Conservation (phyloP, 1,284 basidiomycete genomes). For the Phellopilus nigrolimitatus region DNA sequence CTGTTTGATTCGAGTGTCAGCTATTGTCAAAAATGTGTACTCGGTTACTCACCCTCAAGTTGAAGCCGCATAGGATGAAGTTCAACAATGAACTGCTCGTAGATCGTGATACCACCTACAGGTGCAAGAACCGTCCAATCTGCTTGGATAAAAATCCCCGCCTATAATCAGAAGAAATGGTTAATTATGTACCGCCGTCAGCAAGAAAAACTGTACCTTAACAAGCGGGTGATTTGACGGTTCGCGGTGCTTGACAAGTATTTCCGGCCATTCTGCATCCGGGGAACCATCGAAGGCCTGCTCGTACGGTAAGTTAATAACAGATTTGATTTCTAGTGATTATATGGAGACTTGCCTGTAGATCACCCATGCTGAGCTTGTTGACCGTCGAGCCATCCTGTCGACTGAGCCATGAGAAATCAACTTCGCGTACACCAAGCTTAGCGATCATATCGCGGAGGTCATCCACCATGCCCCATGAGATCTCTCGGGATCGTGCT, state of each 20-base stretch:
- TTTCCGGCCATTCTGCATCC: constrained; percentile 85
- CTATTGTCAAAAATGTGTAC: neutral
- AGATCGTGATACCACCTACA: constrained; percentile 91
- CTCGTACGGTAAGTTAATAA: neutral
- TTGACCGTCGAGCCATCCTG: constrained; percentile 88
- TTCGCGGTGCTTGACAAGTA: constrained; percentile 58
- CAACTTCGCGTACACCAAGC: constrained; percentile 74
- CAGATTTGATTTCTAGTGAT: neutral
- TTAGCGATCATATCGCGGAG: constrained; percentile 77
- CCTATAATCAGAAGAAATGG: constrained; percentile 34
- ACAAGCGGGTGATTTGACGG: constrained; percentile 60
- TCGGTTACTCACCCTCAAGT: constrained; percentile 45
- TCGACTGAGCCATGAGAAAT: constrained; percentile 83
- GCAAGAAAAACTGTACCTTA: constrained; percentile 43
- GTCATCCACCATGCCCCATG: constrained; percentile 90
- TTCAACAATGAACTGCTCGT: constrained; percentile 78
- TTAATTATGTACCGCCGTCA: constrained; percentile 1
- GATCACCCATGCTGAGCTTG: constrained; percentile 70
- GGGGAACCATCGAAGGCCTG: constrained; percentile 86
- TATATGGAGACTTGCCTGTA: constrained; percentile 32
- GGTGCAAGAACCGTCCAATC: constrained; percentile 83
- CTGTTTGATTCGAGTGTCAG: constrained; percentile 25
- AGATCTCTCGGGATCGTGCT: constrained; percentile 82
- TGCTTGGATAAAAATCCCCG: constrained; percentile 62
- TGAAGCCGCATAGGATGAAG: constrained; percentile 88